Base-by-base conservation (phyloP, 2,329 filamentous ascomycete species). In the Diaporthe sp. region DNA sequence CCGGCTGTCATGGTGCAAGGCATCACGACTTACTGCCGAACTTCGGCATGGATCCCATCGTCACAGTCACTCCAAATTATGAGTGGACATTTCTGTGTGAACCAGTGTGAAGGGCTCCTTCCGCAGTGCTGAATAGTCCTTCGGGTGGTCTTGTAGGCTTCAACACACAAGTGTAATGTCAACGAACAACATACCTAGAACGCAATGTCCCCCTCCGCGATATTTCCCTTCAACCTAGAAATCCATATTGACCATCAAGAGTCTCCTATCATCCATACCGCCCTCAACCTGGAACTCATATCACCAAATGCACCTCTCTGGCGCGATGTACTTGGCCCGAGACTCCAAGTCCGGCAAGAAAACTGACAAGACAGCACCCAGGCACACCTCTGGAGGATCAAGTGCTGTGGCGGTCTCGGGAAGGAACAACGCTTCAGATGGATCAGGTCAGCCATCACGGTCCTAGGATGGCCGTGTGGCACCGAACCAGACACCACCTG, bases 241-340 rank as follows among this genome's bases (percentile, higher is more conserved):
- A 7, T 37, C 19, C 25, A 17, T 3, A 25, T 19, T 47, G 22
- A 6, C 6, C 10, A 53, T 47, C 32, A 39, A 53, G n/a, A 53
- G n/a, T 25, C 27, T 15, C n/a, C 39, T 22, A 2, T 32, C 15
- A 68, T 22, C 44, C n/a, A n/a, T n/a, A 51, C 10, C 6, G 2
- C n/a, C 30, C 12, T 61, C 37, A 27, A 39, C 55, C 32, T 42
- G 51, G 25, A 51, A 17, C 4, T 30, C 55, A 25, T 35, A 50
- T 17, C 42, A 51, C 15, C 32, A 50, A 68, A 71, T 71, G 69
- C 55, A 71, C 44, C 55, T 71, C 47, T 71, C 55, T 39, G 69
- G 69, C 39, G 55, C 69, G 15, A 35, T 61, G 44, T 71, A 71
- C 55, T n/a, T n/a, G 35, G 27, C 1, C n/a, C 42, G 25, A 19